phyloP scores from a whole-genome alignment of 2,329 filamentous ascomycete genomes.

The Colletotrichum lindemuthianum region DNA sequence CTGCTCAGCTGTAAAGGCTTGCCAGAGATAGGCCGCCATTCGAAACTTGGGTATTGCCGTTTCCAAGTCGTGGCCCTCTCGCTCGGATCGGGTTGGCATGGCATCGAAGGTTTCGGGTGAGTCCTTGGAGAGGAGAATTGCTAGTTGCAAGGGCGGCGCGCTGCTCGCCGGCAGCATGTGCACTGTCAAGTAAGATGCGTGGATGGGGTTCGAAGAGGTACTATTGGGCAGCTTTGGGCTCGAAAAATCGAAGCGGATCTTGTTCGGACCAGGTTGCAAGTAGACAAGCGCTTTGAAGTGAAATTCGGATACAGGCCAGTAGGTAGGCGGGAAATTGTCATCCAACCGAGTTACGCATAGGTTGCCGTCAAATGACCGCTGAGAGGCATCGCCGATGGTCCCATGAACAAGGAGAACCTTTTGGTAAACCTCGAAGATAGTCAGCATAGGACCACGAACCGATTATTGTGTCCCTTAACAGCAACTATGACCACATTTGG shows the following conservation, averaged over 20 bases:
- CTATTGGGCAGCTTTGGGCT: constrained; percentile 82
- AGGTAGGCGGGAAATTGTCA: constrained; percentile 82
- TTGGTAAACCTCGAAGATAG: constrained; percentile 78
- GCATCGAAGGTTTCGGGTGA: constrained; percentile 88
- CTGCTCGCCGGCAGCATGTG: constrained; percentile 86
- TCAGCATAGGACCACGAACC: constrained; percentile 38
- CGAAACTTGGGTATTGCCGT: constrained; percentile 89
- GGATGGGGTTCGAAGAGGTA: constrained; percentile 73
- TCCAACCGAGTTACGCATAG: constrained; percentile 84
- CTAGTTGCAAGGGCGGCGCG: constrained; percentile 86
- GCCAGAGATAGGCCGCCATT: constrained; percentile 96
- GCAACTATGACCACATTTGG: constrained; percentile 1
- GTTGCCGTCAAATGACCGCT: constrained; percentile 72
- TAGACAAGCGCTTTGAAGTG: constrained; percentile 93
- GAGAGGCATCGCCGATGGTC: constrained; percentile 77
- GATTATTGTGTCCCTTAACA: constrained; percentile 1
- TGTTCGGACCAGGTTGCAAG: constrained; percentile 91
- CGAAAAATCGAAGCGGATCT: constrained; percentile 85
- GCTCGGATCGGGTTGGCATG: constrained; percentile 76
- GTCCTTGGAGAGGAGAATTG: constrained; percentile 87
- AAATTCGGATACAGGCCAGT: constrained; percentile 89
- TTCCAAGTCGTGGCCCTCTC: constrained; percentile 84
- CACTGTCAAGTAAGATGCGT: constrained; percentile 82
- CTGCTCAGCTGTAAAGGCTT: constrained; percentile 95
- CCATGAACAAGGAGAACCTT: constrained; percentile 87